phyloP scores from a whole-genome alignment of 495 filamentous ascomycete species.

The Penicillium alfredii region DNA sequence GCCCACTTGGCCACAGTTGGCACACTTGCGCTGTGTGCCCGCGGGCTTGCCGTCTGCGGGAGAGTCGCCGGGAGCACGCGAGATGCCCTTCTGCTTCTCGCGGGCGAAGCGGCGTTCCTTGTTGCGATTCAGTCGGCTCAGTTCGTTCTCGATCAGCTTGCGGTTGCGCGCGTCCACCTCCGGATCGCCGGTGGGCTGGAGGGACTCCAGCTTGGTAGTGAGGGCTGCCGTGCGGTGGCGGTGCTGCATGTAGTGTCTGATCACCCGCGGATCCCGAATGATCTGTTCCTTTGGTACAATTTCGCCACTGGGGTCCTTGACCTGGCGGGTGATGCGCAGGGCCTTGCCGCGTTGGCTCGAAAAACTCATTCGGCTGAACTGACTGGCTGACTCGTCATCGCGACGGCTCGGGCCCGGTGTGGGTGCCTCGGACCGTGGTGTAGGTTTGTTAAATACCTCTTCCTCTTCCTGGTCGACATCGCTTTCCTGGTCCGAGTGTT shows the following conservation, averaged over 20 bases:
- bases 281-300: conserved; percentile 53
- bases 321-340: conserved; percentile 65
- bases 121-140: conserved; percentile 79
- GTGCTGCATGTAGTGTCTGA: conserved; percentile 56
- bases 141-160: conserved; percentile 63
- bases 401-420: conserved; percentile 49
- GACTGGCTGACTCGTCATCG: conserved; percentile 79
- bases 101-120: conserved; percentile 84
- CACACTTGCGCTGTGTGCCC: conserved; percentile 86
- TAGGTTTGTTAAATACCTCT: conserved; percentile 56
- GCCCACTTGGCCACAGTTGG: conserved; percentile 90
- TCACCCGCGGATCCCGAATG: conserved; percentile 67
- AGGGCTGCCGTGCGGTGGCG: conserved; percentile 53
- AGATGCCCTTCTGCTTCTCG: conserved; percentile 75
- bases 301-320: conserved; percentile 57
- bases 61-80: conserved; percentile 36
- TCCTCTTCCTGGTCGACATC: conserved; percentile 65
- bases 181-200: conserved; percentile 68
- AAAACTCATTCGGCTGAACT: conserved; percentile 74
- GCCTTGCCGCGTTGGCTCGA: conserved; percentile 64
- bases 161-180: conserved; percentile 61
- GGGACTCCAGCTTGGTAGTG: conserved; percentile 58
- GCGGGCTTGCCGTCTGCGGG: conserved; percentile 45
- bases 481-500: conserved; percentile 55
- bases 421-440: conserved; percentile 55